These are phyloP conservation scores for Arabidopsis hybrid DNA, from an alignment of 441 rosid species.

Conservation along the genomic window DNA sequence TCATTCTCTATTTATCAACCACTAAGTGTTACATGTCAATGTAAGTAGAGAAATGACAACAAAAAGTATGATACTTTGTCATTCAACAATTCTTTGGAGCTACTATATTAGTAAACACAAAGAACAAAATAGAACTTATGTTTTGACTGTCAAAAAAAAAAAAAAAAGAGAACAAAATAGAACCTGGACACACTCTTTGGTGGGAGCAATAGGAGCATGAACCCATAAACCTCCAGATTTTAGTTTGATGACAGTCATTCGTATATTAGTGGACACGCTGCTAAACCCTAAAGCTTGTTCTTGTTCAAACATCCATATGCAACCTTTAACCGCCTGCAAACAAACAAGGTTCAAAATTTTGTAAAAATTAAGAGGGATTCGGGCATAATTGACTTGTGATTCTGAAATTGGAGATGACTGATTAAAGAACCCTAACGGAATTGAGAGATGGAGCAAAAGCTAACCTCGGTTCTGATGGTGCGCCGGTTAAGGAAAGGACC, in stretches of 20 bases:
- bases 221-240: constrained; percentile 99
- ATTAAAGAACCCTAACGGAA: no score
- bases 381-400: background rate
- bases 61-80: no score
- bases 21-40: no score
- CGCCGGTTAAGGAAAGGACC: constrained; percentile 95
- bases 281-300: constrained; percentile 98
- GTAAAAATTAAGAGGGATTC: background rate
- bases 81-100: no score
- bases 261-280: constrained; percentile 92
- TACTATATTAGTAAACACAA: background rate
- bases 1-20: constrained; percentile 1
- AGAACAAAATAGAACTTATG: background rate
- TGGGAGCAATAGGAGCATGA: constrained; percentile 99
- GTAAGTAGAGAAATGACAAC: background rate
- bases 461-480: constrained; percentile 87
- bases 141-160: no score
- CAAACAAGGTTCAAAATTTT: background rate
- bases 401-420: background rate
- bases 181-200: constrained; percentile 93
- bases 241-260: constrained; percentile 94
- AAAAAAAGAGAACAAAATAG: no score
- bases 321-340: constrained; percentile 10
- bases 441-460: constrained; percentile 28
- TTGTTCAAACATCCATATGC: constrained; percentile 93